These are phyloP conservation scores for Alternaria incomplexa DNA, from an alignment of 2,329 filamentous ascomycete species.

Conservation along the genomic window DNA sequence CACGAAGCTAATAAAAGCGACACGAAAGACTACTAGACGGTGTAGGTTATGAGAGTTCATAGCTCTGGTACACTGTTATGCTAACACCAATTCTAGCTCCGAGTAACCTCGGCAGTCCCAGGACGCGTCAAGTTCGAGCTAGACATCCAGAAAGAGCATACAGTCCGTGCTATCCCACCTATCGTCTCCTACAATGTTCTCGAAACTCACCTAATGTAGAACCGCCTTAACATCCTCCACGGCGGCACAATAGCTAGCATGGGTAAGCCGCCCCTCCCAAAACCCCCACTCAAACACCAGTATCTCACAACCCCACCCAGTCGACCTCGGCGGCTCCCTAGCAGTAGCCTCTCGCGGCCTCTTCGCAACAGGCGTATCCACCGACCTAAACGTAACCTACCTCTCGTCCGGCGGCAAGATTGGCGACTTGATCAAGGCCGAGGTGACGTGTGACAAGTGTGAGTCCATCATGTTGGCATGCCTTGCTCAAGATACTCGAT, in stretches of 20 bases:
- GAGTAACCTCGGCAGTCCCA: conserved; percentile 67
- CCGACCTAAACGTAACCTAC: conserved; percentile 71
- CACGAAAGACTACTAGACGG: no score
- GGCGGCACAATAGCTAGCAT: conserved; percentile 81
- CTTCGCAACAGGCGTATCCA: conserved; percentile 70
- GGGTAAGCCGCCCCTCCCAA: conserved; percentile 41
- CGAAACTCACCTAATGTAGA: conserved; percentile 55
- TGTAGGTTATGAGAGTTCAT: no score
- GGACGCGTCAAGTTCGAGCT: conserved; percentile 79
- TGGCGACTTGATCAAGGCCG: conserved; percentile 64
- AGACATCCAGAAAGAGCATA: conserved; percentile 75
- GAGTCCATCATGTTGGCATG: conserved; percentile 10
- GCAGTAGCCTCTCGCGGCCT: conserved; percentile 70
- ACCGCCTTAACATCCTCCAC: conserved; percentile 76
- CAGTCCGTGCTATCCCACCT: conserved; percentile 35
- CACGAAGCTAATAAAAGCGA: no score
- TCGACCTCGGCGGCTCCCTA: conserved; percentile 70
- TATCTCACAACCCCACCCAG: conserved; percentile 37
- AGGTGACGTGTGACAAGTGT: conserved; percentile 71
- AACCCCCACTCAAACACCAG: not conserved
- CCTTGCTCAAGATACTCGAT: not conserved
- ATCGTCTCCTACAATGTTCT: not conserved
- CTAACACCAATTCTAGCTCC: conserved; percentile 58
- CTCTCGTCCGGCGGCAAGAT: conserved; percentile 68
- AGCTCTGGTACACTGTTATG: no score